phyloP scores from a whole-genome alignment of 352 stramenopile genomes.

The Pilasporangium apinafurcum region DNA sequence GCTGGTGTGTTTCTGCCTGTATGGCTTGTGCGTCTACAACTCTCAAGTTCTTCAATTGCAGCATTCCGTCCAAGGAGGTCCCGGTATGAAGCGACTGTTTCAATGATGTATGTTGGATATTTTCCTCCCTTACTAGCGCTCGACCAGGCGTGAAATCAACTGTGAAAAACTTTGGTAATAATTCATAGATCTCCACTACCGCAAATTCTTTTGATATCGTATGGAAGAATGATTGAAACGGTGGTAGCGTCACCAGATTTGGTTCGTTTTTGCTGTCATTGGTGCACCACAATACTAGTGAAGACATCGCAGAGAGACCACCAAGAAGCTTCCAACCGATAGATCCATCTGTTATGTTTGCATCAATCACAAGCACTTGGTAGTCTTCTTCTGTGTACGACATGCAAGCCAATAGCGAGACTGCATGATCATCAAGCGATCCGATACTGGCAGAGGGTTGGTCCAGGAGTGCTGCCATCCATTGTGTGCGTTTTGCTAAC shows the following conservation, averaged over 20 bases:
- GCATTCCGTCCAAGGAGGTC: slow-evolving; percentile 21
- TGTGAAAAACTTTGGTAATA: slow-evolving; percentile 45
- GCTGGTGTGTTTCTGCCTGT: background rate
- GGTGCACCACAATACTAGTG: slow-evolving; percentile 45
- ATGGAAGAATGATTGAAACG: too few species aligned
- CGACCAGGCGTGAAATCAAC: slow-evolving; percentile 38
- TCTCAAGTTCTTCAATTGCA: slow-evolving; percentile 29
- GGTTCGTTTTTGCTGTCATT: slow-evolving; percentile 7
- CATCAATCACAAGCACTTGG: slow-evolving; percentile 44
- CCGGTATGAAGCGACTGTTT: background rate
- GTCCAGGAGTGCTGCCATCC: slow-evolving; percentile 24
- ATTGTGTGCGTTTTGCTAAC: slow-evolving; percentile 12
- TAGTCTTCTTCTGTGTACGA: slow-evolving; percentile 43
- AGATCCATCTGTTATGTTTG: slow-evolving; percentile 1
- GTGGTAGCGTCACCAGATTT: too few species aligned
- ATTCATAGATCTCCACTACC: slow-evolving; percentile 47
- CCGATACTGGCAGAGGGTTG: too few species aligned
- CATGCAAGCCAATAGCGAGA: slow-evolving; percentile 36
- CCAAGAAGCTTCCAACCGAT: slow-evolving; percentile 17
- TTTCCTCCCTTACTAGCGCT: background rate
- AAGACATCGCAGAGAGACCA: slow-evolving; percentile 50
- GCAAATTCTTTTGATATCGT: slow-evolving; percentile 35
- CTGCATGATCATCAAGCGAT: slow-evolving; percentile 7
- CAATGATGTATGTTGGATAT: background rate
- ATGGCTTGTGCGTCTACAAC: slow-evolving; percentile 7